These are phyloP conservation scores for Bipolaris victoriae DNA, from an alignment of 2,329 filamentous ascomycete species.

Conservation along the genomic window DNA sequence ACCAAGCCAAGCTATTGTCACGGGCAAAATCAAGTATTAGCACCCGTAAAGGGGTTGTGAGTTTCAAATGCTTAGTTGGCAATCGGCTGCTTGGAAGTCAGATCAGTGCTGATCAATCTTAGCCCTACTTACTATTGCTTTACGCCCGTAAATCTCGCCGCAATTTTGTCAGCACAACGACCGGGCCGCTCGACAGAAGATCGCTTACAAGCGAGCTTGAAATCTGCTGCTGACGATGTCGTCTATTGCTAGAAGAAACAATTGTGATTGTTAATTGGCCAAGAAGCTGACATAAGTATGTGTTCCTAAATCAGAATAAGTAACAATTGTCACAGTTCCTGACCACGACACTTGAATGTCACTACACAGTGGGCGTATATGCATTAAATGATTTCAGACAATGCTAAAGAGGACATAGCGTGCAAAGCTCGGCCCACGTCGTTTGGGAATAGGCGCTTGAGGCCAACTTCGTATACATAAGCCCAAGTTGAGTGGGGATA, in stretches of 20 bases:
- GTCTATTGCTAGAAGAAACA: neutral
- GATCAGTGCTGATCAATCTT: neutral
- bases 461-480: neutral
- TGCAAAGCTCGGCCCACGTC: neutral
- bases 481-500: neutral
- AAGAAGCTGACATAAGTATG: neutral
- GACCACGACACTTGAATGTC: no score
- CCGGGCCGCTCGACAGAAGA: neutral
- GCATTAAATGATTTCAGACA: neutral
- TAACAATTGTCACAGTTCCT: no score
- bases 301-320: no score
- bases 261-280: neutral
- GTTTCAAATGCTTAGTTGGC: neutral
- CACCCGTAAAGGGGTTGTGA: neutral
- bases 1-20: neutral
- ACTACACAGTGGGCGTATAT: no score
- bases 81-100: neutral
- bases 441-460: neutral
- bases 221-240: neutral
- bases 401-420: no score
- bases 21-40: neutral
- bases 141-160: neutral
- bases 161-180: neutral
- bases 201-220: neutral
- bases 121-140: neutral